Conservation (phyloP, 2,329 filamentous ascomycete genomes). For the Fusarium paranaense region DNA sequence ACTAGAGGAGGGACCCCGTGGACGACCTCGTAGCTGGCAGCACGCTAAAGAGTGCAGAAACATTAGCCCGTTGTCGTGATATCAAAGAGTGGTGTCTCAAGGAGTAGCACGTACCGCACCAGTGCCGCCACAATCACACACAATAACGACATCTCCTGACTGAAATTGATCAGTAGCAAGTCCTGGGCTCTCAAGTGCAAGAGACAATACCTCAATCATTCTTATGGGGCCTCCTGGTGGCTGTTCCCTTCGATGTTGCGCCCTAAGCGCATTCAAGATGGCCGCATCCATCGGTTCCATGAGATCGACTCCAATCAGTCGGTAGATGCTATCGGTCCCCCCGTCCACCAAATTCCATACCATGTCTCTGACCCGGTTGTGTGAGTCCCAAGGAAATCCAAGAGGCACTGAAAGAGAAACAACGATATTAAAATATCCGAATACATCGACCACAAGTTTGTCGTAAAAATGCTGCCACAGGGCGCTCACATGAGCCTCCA, state of each 20-base stretch:
- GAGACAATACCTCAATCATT: background rate
- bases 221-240: accelerated
- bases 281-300: background rate
- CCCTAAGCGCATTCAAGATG: background rate
- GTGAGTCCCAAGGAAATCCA: background rate
- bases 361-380: background rate
- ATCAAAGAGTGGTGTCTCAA: background rate
- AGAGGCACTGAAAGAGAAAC: background rate
- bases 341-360: background rate
- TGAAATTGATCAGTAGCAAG: background rate
- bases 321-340: background rate
- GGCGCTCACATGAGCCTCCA: background rate
- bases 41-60: background rate
- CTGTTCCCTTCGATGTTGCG: background rate
- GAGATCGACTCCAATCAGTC: background rate
- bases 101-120: background rate
- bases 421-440: background rate
- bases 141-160: background rate
- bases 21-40: background rate
- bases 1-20: background rate
- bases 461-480: background rate
- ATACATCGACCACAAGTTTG: background rate
- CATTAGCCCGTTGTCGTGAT: background rate
- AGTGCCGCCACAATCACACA: background rate
- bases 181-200: background rate